Evolutionary conservation across 208 protist genomes (phyloP), one percentile per base, ranked within the genome.

Genomic region (Acanthamoeba sp.): DNA sequence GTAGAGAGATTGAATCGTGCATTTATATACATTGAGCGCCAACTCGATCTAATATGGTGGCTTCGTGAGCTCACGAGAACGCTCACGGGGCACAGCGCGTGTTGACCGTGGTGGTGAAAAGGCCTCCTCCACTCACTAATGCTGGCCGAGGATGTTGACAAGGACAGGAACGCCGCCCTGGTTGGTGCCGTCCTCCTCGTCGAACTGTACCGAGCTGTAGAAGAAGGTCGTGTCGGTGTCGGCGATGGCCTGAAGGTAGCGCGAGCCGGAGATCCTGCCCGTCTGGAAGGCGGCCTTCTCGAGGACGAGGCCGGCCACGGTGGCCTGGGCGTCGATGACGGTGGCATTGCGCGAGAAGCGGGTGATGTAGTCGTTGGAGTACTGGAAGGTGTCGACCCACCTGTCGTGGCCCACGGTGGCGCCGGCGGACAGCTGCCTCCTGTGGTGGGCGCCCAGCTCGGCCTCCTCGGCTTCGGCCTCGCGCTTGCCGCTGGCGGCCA

Each of bases 361-460:
- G 24, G 36, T 50, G 38, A 82, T 38, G 38, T 82, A 82, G 20
- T 82, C 71, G 36, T 0, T 48, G 14, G 29, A 48, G 71, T 50
- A 82, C 38, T 40, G 40, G 22, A 34, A n/a, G 71, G 2, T 48
- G 40, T 82, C 71, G 36, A 82, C 71, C 71, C 71, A 82, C 71
- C 71, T 82, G 71, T 82, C 71, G 40, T 82, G 71, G 71, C 71
- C 71, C 38, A 82, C 36, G 71, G 71, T 82, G 36, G 71, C 36
- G 71, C 18, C 38, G 71, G 20, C 27, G 38, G 71, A 12, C 36
- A 82, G 71, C 71, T 82, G 71, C 36, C 71, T 76, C 4, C 18
- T 22, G 71, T 18, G 36, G 16, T 50, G 71, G 20, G 50, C 22
- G 20, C 18, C 5, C 36, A 29, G 12, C n/a, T 48, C 36, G 22